Evolutionary conservation across 1,139 yeast species (phyloP).

Genomic region (Pichia sp.): DNA sequence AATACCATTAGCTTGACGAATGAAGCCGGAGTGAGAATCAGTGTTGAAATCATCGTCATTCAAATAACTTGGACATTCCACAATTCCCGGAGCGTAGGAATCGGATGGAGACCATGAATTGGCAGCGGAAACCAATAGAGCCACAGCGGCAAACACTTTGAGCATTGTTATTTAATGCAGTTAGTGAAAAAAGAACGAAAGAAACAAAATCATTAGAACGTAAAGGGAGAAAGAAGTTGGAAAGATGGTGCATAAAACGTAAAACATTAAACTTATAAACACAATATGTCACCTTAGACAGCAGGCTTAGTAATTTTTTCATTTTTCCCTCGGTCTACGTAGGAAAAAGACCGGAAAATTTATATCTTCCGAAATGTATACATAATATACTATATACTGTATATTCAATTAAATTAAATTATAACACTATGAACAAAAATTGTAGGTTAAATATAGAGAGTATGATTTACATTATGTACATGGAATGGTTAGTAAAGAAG

Average conservation of each 20-base stretch:
- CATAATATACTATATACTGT: too few relatives aligned
- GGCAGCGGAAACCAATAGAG: conserved; percentile 2
- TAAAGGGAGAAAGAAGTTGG: too few relatives aligned
- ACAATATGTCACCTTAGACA: too few relatives aligned
- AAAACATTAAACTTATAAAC: too few relatives aligned
- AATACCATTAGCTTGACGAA: conserved; percentile 33
- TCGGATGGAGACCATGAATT: conserved; percentile 55
- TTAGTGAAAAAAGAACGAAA: background rate
- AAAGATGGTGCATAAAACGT: too few relatives aligned
- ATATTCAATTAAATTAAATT: too few relatives aligned
- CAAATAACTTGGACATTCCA: conserved; percentile 45
- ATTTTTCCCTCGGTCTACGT: too few relatives aligned
- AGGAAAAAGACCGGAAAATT: too few relatives aligned
- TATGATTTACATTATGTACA: background rate
- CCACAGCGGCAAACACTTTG: background rate
- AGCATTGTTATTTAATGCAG: background rate
- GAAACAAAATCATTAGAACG: too few relatives aligned
- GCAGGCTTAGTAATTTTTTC: too few relatives aligned
- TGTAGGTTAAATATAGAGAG: background rate
- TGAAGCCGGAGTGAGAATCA: conserved; percentile 23
- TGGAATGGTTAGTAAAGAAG: background rate
- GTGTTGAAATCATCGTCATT: conserved; percentile 15
- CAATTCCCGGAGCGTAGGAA: conserved; percentile 59
- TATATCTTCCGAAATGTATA: too few relatives aligned
- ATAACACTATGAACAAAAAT: background rate